These are phyloP conservation scores for Aspergillus puulaauensis DNA, from an alignment of 2,329 filamentous ascomycete species.

Conservation along the genomic window DNA sequence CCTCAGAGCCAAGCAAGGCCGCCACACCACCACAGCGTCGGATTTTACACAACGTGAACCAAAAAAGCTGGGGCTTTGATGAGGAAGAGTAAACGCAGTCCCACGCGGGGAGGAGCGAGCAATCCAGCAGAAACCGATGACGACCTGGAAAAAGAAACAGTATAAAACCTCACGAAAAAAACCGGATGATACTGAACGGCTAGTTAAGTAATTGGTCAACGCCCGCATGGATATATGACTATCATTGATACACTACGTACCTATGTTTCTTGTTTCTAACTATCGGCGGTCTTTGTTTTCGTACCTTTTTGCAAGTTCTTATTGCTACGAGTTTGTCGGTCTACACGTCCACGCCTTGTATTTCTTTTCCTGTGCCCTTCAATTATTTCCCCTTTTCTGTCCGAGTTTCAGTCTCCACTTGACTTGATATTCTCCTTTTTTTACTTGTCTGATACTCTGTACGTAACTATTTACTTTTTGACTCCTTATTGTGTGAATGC, in stretches of 20 bases:
- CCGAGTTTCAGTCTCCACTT: background rate
- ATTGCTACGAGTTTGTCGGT: background rate
- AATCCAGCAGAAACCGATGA: background rate
- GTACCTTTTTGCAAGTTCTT: background rate
- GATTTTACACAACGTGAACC: conserved; percentile 28
- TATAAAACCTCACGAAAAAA: background rate
- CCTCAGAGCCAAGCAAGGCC: conserved; percentile 31
- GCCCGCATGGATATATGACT: conserved; percentile 17
- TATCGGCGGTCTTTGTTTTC: background rate
- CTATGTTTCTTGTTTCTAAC: background rate
- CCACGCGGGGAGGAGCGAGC: background rate
- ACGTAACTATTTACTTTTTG: background rate
- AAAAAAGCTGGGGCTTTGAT: conserved; percentile 44
- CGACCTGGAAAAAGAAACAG: background rate
- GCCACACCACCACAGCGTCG: conserved; percentile 27
- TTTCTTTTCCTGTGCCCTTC: background rate
- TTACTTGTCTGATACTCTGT: conserved; percentile 3
- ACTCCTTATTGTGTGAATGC: background rate
- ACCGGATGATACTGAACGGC: conserved; percentile 7
- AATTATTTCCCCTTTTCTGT: background rate
- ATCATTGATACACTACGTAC: background rate
- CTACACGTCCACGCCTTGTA: background rate
- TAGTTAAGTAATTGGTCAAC: conserved; percentile 6
- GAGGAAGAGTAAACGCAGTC: conserved; percentile 22
- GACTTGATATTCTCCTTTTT: background rate